Conservation (phyloP, 768 basidiomycete species). For the Boletus fagicola region DNA sequence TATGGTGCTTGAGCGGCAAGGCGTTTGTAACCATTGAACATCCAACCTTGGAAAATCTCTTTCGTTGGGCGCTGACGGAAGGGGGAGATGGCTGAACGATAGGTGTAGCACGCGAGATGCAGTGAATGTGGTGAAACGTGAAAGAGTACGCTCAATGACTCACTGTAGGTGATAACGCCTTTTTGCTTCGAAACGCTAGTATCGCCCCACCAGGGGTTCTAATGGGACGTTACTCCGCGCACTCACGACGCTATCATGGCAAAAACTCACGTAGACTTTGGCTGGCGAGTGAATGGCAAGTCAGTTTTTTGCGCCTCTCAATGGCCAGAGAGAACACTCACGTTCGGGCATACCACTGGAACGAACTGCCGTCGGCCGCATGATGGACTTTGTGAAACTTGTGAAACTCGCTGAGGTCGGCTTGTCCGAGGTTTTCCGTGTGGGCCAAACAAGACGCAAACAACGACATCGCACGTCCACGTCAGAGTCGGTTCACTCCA, state of each 20-base stretch:
- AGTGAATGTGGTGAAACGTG: neutral
- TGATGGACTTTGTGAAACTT: slow-evolving; percentile 28
- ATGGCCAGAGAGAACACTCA: slow-evolving; percentile 39
- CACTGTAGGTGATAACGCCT: slow-evolving; percentile 81
- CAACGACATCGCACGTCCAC: slow-evolving; percentile 13
- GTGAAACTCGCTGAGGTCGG: neutral
- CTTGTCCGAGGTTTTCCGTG: slow-evolving; percentile 32
- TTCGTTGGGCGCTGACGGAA: slow-evolving; percentile 74
- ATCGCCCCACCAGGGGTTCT: slow-evolving; percentile 95
- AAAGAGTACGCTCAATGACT: slow-evolving; percentile 33
- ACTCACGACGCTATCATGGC: neutral
- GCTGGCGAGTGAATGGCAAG: slow-evolving; percentile 39
- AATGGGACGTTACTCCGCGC: slow-evolving; percentile 10
- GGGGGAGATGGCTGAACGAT: slow-evolving; percentile 69
- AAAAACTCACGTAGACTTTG: slow-evolving; percentile 73
- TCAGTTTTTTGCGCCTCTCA: neutral
- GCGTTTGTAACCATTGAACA: slow-evolving; percentile 86
- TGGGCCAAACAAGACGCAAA: slow-evolving; percentile 36
- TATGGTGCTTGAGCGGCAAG: slow-evolving; percentile 72
- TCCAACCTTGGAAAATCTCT: slow-evolving; percentile 66
- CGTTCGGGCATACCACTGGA: slow-evolving; percentile 81
- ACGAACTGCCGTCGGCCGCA: slow-evolving; percentile 53
- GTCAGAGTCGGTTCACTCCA: neutral
- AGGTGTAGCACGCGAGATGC: neutral
- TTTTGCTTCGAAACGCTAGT: slow-evolving; percentile 64